Evolutionary conservation across 805 yeast genomes (phyloP).

Genomic region (Ogataea saltuana): DNA sequence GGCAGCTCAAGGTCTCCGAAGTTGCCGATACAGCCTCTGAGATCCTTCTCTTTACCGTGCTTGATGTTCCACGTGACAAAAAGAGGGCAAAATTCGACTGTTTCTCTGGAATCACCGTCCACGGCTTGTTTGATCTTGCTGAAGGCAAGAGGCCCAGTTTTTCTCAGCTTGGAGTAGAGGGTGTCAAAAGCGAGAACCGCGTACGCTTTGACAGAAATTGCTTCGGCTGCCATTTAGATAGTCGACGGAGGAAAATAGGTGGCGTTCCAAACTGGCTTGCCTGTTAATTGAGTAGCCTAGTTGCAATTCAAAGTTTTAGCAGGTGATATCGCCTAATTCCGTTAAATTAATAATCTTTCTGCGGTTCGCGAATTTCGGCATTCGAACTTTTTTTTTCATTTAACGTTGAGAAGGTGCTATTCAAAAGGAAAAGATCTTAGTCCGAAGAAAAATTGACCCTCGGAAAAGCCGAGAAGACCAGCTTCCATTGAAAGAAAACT

Average conservation of each 20-base stretch:
- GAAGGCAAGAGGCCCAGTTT: conserved; percentile 17
- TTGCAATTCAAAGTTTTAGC: no score
- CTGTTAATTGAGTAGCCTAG: no score
- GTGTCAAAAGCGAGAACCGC: conserved; percentile 45
- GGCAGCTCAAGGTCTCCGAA: conserved; percentile 58
- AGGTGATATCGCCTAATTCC: no score
- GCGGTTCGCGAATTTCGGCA: no score
- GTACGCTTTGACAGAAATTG: conserved; percentile 32
- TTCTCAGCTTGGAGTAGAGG: conserved; percentile 32
- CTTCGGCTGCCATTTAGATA: background rate
- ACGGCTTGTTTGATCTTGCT: conserved; percentile 12
- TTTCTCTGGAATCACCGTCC: conserved; percentile 11
- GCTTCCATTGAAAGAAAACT: no score
- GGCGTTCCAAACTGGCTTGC: background rate
- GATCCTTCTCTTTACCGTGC: conserved; percentile 33
- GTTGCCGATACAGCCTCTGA: conserved; percentile 95
- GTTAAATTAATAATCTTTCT: no score
- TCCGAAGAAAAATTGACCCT: no score
- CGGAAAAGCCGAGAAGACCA: no score
- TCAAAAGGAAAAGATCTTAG: no score
- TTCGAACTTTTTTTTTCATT: no score
- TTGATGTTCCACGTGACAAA: conserved; percentile 83
- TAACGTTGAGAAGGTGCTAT: no score
- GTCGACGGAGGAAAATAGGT: conserved; percentile 3
- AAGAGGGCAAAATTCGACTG: conserved; percentile 50